Evolutionary conservation across 2,329 filamentous ascomycete genomes (phyloP).

Genomic region (Triangularia verruculosa): DNA sequence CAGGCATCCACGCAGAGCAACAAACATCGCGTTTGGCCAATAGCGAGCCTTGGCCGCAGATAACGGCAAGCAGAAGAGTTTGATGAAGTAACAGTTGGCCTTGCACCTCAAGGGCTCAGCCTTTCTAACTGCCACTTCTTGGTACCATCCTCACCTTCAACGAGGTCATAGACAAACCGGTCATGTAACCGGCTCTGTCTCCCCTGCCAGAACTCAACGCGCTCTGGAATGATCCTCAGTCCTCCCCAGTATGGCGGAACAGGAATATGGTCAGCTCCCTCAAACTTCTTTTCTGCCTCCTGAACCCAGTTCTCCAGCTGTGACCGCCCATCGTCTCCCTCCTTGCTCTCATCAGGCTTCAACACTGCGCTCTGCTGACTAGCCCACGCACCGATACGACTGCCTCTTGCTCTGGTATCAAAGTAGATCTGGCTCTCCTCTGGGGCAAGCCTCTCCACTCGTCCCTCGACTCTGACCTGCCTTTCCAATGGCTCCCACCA

Average conservation of each 20-base stretch:
- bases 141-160: constrained; percentile 44
- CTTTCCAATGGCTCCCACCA: constrained; percentile 85
- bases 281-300: constrained; percentile 73
- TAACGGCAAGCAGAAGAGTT: too few relatives aligned
- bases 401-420: constrained; percentile 70
- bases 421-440: constrained; percentile 72
- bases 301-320: constrained; percentile 74
- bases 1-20: neutral
- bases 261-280: constrained; percentile 74
- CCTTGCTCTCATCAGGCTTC: constrained; percentile 37
- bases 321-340: constrained; percentile 63
- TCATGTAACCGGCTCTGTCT: constrained; percentile 88
- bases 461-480: constrained; percentile 87
- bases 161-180: constrained; percentile 78
- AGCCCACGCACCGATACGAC: constrained; percentile 87
- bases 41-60: too few relatives aligned
- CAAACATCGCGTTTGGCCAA: neutral
- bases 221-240: constrained; percentile 76
- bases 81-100: too few relatives aligned
- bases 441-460: constrained; percentile 59
- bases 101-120: constrained; percentile 66
- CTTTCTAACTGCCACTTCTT: constrained; percentile 66
- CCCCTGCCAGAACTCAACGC: constrained; percentile 96
- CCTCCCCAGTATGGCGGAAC: constrained; percentile 96
- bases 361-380: constrained; percentile 83